phyloP scores from a whole-genome alignment of 805 yeast species.

The Spathaspora gorwiae region DNA sequence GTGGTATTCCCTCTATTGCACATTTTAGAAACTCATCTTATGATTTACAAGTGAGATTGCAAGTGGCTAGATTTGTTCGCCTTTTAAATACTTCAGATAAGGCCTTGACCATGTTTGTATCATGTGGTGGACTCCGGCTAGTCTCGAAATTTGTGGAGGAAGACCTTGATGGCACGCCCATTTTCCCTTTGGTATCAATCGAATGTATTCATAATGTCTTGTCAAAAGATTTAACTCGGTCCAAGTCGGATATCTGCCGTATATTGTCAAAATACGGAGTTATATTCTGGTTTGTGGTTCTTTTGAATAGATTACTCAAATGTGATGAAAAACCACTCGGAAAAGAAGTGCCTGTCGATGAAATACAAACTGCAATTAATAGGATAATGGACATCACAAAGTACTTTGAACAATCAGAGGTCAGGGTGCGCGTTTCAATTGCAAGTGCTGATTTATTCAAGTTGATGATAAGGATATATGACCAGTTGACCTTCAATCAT shows the following conservation, averaged over 20 bases:
- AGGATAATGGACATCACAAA: slow-evolving; percentile 35
- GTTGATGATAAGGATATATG: slow-evolving; percentile 35
- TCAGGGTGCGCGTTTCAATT: slow-evolving; percentile 37
- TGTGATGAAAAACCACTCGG: not conserved
- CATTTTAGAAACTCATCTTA: slow-evolving; percentile 30
- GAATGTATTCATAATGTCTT: slow-evolving; percentile 33
- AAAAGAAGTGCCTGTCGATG: slow-evolving; percentile 1
- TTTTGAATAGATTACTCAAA: slow-evolving; percentile 29
- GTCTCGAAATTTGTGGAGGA: slow-evolving; percentile 44
- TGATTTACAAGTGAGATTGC: slow-evolving; percentile 27
- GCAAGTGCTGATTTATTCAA: slow-evolving; percentile 38
- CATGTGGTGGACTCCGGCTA: slow-evolving; percentile 44
- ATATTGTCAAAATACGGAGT: slow-evolving; percentile 40
- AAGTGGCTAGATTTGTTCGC: slow-evolving; percentile 34
- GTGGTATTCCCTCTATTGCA: slow-evolving; percentile 40
- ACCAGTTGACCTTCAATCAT: slow-evolving; percentile 24
- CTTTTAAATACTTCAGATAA: slow-evolving; percentile 28
- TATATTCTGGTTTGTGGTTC: slow-evolving; percentile 39
- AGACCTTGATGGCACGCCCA: slow-evolving; percentile 36
- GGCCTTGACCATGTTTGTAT: slow-evolving; percentile 37
- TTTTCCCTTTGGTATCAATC: slow-evolving; percentile 33
- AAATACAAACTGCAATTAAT: slow-evolving; percentile 14
- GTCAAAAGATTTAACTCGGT: slow-evolving; percentile 30
- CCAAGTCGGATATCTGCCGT: slow-evolving; percentile 40
- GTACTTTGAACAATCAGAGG: slow-evolving; percentile 44